These are phyloP conservation scores for Fusarium goolgardi DNA, from an alignment of 2,329 filamentous ascomycete species.

Conservation along the genomic window DNA sequence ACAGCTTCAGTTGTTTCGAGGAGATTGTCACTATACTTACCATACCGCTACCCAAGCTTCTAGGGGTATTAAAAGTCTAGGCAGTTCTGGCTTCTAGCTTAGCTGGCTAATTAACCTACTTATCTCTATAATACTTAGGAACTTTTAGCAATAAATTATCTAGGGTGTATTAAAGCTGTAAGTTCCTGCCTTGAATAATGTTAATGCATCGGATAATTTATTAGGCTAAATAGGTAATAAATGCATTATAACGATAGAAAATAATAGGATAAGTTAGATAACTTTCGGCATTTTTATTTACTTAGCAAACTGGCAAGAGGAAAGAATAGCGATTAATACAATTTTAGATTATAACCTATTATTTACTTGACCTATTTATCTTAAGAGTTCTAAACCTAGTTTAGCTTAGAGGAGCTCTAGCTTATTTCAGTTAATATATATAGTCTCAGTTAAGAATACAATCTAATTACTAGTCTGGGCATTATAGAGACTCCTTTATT, in stretches of 20 bases:
- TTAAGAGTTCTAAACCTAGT: background rate
- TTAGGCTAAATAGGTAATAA: background rate
- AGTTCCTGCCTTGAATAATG: background rate
- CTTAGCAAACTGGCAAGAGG: background rate
- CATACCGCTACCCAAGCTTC: background rate
- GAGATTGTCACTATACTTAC: background rate
- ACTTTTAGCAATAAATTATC: background rate
- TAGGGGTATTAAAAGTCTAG: background rate
- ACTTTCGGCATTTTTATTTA: conserved; percentile 7
- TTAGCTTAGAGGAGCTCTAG: background rate
- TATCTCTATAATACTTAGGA: background rate
- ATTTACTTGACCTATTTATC: background rate
- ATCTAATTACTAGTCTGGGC: background rate
- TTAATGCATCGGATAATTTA: background rate
- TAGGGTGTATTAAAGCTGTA: background rate
- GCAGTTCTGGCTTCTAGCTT: background rate
- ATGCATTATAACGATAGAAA: background rate
- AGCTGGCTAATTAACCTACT: background rate
- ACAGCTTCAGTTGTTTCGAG: background rate
- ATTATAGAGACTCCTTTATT: conserved; percentile 5
- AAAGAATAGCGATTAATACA: background rate
- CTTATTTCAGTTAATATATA: background rate
- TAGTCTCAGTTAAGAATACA: background rate
- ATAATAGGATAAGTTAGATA: background rate
- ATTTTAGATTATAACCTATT: background rate